Evolutionary conservation across 371 early-diverging fungal species (phyloP).

Genomic region (Apophysomyces variabilis): DNA sequence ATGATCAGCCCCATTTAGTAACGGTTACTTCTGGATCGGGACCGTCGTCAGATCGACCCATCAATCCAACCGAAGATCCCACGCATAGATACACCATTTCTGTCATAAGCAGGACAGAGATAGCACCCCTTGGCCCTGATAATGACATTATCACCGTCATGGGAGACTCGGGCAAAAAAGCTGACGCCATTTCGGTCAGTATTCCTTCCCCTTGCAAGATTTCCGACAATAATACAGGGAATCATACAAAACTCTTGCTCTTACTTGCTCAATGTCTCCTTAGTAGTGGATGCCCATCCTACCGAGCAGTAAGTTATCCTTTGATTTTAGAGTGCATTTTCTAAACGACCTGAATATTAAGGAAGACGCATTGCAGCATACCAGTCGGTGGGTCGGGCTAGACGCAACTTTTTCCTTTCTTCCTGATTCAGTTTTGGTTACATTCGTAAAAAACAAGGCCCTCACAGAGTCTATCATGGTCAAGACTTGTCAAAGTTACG

Average conservation of each 20-base stretch:
- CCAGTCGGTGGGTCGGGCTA: constrained; percentile 27
- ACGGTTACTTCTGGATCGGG: too few species aligned
- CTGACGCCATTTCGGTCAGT: background rate
- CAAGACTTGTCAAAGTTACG: constrained; percentile 42
- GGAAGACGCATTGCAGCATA: constrained; percentile 47
- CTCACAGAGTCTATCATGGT: constrained; percentile 42
- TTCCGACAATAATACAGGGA: background rate
- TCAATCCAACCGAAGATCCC: too few species aligned
- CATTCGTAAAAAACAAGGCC: constrained; percentile 23
- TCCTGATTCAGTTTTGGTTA: constrained; percentile 46
- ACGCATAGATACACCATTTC: background rate
- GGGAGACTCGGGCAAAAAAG: background rate
- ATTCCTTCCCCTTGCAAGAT: background rate
- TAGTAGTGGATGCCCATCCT: constrained; percentile 49
- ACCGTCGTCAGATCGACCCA: too few species aligned
- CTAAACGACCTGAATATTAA: constrained; percentile 9
- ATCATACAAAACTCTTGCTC: constrained; percentile 22
- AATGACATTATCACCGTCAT: background rate
- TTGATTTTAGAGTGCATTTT: background rate
- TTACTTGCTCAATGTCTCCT: constrained; percentile 40
- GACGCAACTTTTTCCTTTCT: constrained; percentile 43
- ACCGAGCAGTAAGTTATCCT: constrained; percentile 40
- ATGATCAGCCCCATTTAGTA: background rate
- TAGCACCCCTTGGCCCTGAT: background rate
- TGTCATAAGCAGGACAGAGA: background rate